Conservation (phyloP, 352 stramenopile species). For the Globisporangium solare region DNA sequence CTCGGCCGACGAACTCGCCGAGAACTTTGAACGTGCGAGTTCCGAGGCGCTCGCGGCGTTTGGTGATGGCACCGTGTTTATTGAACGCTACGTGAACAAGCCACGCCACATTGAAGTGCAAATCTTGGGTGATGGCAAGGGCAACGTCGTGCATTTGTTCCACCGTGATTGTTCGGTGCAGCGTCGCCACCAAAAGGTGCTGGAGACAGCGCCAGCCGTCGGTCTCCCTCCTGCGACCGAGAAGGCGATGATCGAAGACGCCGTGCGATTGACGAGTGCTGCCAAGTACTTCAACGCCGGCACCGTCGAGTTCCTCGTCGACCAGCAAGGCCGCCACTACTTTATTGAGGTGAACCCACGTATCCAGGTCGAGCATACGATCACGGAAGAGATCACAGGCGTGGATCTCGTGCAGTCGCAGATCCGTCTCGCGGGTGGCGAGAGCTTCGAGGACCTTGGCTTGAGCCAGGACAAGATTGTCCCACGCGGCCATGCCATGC, state of each 20-base stretch:
- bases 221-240: slow-evolving; percentile 79
- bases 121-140: slow-evolving; percentile 93
- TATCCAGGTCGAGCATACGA: slow-evolving; percentile 94
- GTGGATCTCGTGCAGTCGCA: slow-evolving; percentile 97
- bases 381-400: slow-evolving; percentile 91
- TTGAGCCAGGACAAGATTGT: slow-evolving; percentile 94
- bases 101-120: slow-evolving; percentile 98
- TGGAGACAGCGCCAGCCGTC: slow-evolving; percentile 93
- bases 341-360: slow-evolving; percentile 99
- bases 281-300: slow-evolving; percentile 95
- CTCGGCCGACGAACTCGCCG: slow-evolving; percentile 73
- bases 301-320: slow-evolving; percentile 98
- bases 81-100: slow-evolving; percentile 95
- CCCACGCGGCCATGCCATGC: slow-evolving; percentile 92
- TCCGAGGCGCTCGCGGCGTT: slow-evolving; percentile 89
- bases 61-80: slow-evolving; percentile 93
- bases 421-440: slow-evolving; percentile 92
- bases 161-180: slow-evolving; percentile 98
- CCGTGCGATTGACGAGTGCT: slow-evolving; percentile 85
- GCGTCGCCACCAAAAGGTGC: slow-evolving; percentile 97
- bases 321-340: slow-evolving; percentile 89
- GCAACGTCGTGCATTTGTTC: slow-evolving; percentile 93
- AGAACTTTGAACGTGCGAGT: slow-evolving; percentile 85
- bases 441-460: slow-evolving; percentile 91
- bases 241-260: slow-evolving; percentile 91